Evolutionary conservation across 148 eudicot species (phyloP).

Genomic region (Euryodendron excelsum): DNA sequence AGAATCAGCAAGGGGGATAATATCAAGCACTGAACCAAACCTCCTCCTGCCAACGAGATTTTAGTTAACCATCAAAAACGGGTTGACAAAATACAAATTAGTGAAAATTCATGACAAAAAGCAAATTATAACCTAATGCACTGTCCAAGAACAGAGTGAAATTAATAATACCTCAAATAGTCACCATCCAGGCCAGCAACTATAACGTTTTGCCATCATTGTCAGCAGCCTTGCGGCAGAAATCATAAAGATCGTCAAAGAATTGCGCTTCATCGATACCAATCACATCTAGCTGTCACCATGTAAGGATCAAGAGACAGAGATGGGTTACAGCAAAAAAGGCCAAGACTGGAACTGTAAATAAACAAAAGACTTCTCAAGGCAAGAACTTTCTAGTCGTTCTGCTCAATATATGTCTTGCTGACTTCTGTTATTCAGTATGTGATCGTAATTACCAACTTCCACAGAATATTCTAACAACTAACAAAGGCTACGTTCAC

Average conservation of each 20-base stretch:
- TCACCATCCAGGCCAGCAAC: constrained; percentile 94
- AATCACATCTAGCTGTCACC: constrained; percentile 73
- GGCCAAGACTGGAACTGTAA: neutral
- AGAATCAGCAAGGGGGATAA: constrained; percentile 87
- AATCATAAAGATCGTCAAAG: constrained; percentile 78
- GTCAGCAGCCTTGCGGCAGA: constrained; percentile 82
- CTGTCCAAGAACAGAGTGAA: neutral
- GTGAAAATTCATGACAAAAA: too few relatives aligned
- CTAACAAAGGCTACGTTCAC: neutral
- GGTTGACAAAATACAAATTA: neutral
- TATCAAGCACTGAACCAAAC: constrained; percentile 85
- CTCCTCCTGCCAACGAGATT: constrained; percentile 58
- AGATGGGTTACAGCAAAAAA: neutral
- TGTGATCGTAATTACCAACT: neutral
- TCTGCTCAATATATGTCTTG: neutral
- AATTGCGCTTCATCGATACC: constrained; percentile 95
- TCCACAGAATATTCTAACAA: neutral
- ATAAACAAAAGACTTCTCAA: too few relatives aligned
- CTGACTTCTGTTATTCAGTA: neutral
- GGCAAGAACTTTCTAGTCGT: neutral
- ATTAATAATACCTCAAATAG: constrained; percentile 60
- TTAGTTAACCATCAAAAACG: neutral
- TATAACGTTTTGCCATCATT: constrained; percentile 69
- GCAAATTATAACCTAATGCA: neutral
- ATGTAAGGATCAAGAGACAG: neutral